These are phyloP conservation scores for Lunularia cruciata DNA, from an alignment of 225 moss, liverwort and hornwort species.

Conservation along the genomic window DNA sequence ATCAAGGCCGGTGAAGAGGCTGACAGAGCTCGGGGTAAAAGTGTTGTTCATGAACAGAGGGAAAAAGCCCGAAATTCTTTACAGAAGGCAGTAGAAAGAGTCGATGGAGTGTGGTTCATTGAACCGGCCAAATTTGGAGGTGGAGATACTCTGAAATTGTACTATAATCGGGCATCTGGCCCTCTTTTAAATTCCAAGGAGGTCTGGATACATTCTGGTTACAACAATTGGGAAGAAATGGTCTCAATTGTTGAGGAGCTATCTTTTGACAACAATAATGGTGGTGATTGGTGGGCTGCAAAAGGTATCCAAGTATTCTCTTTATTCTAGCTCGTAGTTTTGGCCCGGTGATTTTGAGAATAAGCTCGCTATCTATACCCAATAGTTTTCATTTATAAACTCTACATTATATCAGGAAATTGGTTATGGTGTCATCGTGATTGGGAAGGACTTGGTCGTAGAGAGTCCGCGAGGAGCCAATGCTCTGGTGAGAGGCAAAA, in stretches of 20 bases:
- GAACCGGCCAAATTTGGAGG: conserved; percentile 37
- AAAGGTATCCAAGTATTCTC: conserved; percentile 22
- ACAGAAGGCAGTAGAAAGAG: conserved; percentile 34
- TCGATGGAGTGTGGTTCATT: conserved; percentile 41
- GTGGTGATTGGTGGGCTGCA: conserved; percentile 44
- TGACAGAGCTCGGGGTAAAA: conserved; percentile 35
- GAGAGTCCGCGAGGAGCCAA: too few species aligned
- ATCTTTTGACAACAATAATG: conserved; percentile 4
- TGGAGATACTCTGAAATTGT: conserved; percentile 25
- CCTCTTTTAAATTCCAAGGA: conserved; percentile 31
- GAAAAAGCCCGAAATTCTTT: conserved; percentile 27
- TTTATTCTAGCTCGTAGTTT: background rate
- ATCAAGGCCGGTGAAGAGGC: conserved; percentile 28
- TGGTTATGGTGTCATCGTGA: too few species aligned
- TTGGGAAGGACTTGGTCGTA: too few species aligned
- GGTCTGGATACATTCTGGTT: conserved; percentile 46
- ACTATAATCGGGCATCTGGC: conserved; percentile 37
- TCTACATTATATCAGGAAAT: too few species aligned
- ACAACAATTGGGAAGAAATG: conserved; percentile 47
- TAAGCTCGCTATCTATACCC: too few species aligned
- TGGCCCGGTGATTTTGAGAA: too few species aligned
- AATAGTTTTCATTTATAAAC: too few species aligned
- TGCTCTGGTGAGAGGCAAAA: too few species aligned
- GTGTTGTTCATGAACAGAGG: conserved; percentile 22
- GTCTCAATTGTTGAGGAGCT: conserved; percentile 36